These are phyloP conservation scores for Arabis alpina DNA, from an alignment of 345 rosid genomes.

Conservation along the genomic window DNA sequence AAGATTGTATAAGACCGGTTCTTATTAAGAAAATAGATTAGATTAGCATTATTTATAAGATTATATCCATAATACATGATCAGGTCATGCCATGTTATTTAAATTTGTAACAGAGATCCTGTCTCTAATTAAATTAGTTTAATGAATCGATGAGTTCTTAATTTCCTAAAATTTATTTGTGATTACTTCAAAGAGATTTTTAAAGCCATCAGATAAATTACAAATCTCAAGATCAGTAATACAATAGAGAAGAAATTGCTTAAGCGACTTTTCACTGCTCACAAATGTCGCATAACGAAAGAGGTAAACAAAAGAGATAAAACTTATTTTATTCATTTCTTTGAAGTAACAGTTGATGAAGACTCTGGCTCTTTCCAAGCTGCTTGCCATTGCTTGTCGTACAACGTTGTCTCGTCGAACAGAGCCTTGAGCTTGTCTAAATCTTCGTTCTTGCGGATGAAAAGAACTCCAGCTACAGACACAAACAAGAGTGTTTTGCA, in stretches of 20 bases:
- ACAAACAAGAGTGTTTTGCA: constrained; percentile 89
- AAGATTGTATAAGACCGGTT: not conserved
- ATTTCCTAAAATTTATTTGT: constrained; percentile 22
- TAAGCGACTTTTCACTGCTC: constrained; percentile 8
- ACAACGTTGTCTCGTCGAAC: constrained; percentile 87
- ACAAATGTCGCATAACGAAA: constrained; percentile 6
- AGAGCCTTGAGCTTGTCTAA: constrained; percentile 69
- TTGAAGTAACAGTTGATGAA: constrained; percentile 32
- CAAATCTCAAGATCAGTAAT: constrained; percentile 30
- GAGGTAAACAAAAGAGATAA: constrained; percentile 14
- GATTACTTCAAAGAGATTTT: constrained; percentile 16
- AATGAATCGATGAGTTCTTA: constrained; percentile 12
- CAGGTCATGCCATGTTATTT: constrained; percentile 22
- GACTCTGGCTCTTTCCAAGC: constrained; percentile 80
- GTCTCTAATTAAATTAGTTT: not conserved
- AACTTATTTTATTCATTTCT: constrained; percentile 14
- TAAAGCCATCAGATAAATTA: constrained; percentile 10
- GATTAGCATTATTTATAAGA: not conserved
- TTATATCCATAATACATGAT: constrained; percentile 17
- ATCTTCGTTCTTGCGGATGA: constrained; percentile 91
- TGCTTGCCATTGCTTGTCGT: constrained; percentile 98
- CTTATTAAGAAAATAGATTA: constrained; percentile 20
- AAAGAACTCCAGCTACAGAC: constrained; percentile 81
- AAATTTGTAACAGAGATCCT: constrained; percentile 10
- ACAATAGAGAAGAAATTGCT: constrained; percentile 5